phyloP scores from a whole-genome alignment of 2,329 filamentous ascomycete genomes.

The Penicillium expansum region DNA sequence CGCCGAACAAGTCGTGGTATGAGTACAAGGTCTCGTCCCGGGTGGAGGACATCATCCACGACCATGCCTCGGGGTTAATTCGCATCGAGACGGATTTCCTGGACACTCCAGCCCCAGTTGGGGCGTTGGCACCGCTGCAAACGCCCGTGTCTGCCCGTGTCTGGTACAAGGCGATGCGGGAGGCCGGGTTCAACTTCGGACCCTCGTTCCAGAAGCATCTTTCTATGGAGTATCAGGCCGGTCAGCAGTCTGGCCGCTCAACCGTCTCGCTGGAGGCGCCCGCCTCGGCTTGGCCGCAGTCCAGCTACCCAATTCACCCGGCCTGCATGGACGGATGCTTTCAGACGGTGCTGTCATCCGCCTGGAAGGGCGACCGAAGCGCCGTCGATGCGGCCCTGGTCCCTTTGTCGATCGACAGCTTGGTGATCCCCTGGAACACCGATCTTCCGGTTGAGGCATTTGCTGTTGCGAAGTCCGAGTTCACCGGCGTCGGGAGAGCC shows the following conservation, averaged over 20 bases:
- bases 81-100: not conserved
- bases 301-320: not conserved
- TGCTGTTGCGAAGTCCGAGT: not conserved
- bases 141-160: not conserved
- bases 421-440: not conserved
- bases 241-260: not conserved
- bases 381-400: not conserved
- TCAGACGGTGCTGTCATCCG: not conserved
- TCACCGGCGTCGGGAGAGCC: not conserved
- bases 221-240: not conserved
- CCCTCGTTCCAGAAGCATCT: not conserved
- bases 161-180: not conserved
- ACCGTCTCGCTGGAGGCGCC: not conserved
- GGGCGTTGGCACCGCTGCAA: not conserved
- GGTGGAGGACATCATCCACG: not conserved
- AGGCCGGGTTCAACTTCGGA: not conserved
- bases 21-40: not conserved
- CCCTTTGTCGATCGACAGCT: not conserved
- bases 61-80: not conserved
- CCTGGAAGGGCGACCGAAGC: not conserved
- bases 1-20: not conserved
- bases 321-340: slow-evolving; percentile 1
- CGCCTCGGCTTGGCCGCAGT: not conserved
- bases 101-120: not conserved
- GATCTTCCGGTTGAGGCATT: not conserved